A percentile compares a stretch with the other conserved stretches of the same genome.
These are phyloP conservation scores for Mucor plumbeus DNA, from an alignment of 371 early-diverging fungal species.

Conservation along the genomic window DNA sequence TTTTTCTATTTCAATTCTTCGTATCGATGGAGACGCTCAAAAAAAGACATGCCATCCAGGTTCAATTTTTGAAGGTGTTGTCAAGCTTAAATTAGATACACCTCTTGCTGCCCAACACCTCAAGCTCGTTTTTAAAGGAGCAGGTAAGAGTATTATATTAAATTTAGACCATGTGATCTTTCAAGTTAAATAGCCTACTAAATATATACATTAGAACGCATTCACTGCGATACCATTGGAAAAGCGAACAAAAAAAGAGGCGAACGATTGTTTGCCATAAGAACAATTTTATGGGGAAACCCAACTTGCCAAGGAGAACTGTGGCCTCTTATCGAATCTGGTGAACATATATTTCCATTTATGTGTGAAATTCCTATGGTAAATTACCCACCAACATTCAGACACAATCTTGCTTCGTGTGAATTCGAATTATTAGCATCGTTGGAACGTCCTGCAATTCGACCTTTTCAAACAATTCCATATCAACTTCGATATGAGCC, in stretches of 20 bases:
- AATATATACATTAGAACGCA: conserved; percentile 25
- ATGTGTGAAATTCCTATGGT: conserved; percentile 45
- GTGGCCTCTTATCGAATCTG: conserved; percentile 43
- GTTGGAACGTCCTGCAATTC: conserved; percentile 33
- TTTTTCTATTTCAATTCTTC: conserved; percentile 18
- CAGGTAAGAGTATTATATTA: conserved; percentile 27
- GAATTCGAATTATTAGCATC: conserved; percentile 33
- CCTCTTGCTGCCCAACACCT: conserved; percentile 44
- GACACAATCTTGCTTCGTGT: conserved; percentile 33
- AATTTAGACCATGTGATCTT: neutral
- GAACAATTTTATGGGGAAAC: conserved; percentile 41
- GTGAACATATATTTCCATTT: conserved; percentile 43
- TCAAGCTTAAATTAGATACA: conserved; percentile 30
- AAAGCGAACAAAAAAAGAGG: conserved; percentile 26
- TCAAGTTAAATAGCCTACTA: neutral
- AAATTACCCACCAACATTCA: conserved; percentile 43
- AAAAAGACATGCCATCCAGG: conserved; percentile 38
- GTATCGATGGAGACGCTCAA: conserved; percentile 20
- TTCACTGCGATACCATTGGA: conserved; percentile 32
- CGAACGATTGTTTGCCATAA: conserved; percentile 39
- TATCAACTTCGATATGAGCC: conserved; percentile 25
- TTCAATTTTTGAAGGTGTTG: conserved; percentile 38
- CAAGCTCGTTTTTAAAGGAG: conserved; percentile 40
- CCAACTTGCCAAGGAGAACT: neutral
- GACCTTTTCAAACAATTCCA: conserved; percentile 40